A percentile compares a stretch with the other conserved stretches of the same genome.
Evolutionary conservation across 1,284 basidiomycete species (phyloP).

Genomic region (Vanrija humicola): DNA sequence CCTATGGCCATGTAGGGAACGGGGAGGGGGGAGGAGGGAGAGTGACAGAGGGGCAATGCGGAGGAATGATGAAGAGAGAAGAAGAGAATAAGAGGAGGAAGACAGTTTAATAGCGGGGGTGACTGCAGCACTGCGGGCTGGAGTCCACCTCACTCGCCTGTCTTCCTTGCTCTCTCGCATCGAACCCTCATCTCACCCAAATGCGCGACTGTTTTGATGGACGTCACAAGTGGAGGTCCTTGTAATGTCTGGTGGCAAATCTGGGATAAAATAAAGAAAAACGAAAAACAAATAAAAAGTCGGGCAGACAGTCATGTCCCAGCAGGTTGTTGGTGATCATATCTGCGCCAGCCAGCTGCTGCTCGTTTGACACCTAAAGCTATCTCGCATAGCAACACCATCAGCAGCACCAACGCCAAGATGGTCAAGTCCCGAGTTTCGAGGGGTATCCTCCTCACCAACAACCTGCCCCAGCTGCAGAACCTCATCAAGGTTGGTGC

Average conservation of each 20-base stretch:
- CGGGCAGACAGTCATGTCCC: too few species aligned
- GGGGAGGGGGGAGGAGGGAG: neutral
- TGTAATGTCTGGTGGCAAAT: constrained; percentile 2
- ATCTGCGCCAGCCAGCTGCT: too few species aligned
- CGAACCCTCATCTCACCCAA: neutral
- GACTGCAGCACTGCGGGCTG: neutral
- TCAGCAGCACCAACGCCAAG: constrained; percentile 2
- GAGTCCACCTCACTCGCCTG: too few species aligned
- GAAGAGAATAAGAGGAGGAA: neutral
- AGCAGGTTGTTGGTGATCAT: too few species aligned
- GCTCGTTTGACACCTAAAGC: too few species aligned
- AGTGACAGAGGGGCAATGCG: neutral
- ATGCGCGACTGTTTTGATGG: neutral
- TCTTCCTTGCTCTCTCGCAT: too few species aligned
- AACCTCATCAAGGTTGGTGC: constrained; percentile 75
- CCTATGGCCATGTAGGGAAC: neutral
- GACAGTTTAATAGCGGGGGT: neutral
- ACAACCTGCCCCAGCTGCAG: constrained; percentile 68
- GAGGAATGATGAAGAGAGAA: neutral
- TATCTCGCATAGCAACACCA: neutral
- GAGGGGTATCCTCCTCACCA: constrained; percentile 51
- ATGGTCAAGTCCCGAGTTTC: constrained; percentile 43
- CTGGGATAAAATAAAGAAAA: constrained; percentile 3
- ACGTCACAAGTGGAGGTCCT: too few species aligned
- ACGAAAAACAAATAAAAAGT: constrained; percentile 1